A percentile compares a stretch with the other conserved stretches of the same genome.
These are phyloP conservation scores for Triticum aestivum DNA, from an alignment of 176 grass and related monocot species.

Conservation along the genomic window DNA sequence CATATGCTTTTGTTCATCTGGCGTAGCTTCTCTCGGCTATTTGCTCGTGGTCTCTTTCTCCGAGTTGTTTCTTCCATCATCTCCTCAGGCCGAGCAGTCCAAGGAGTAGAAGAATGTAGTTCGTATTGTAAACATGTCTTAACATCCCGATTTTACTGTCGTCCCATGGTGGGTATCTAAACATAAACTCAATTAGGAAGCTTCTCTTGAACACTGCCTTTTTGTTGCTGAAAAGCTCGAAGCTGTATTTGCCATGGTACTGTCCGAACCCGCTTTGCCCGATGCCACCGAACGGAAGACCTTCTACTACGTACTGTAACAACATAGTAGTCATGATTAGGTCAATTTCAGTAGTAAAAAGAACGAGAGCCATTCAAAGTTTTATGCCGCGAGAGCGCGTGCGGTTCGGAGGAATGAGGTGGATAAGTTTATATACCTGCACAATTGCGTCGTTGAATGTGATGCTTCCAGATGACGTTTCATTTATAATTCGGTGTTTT, in stretches of 20 bases:
- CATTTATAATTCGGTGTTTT: constrained; percentile 48
- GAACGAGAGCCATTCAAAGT: neutral
- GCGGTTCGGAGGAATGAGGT: neutral
- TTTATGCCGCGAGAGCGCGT: neutral
- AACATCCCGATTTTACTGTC: constrained; percentile 56
- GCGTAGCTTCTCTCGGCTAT: neutral
- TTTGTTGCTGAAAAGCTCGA: constrained; percentile 80
- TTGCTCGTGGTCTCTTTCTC: neutral
- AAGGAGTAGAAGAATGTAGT: constrained; percentile 53
- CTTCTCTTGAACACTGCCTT: constrained; percentile 78
- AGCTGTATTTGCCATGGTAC: constrained; percentile 91
- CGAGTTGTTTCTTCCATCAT: neutral
- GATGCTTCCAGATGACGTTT: constrained; percentile 72
- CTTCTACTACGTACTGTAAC: constrained; percentile 39
- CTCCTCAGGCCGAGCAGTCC: constrained; percentile 54
- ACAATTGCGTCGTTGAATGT: constrained; percentile 73
- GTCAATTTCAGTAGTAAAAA: neutral
- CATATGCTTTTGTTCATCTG: neutral
- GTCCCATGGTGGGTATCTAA: constrained; percentile 75
- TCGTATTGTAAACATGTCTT: constrained; percentile 45
- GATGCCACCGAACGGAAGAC: constrained; percentile 73
- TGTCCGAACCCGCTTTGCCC: constrained; percentile 64
- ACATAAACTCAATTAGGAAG: constrained; percentile 51
- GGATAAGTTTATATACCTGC: constrained; percentile 35
- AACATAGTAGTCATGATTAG: neutral